Percentiles rank a stretch among this genome's conserved stretches.
Conservation (phyloP, 768 basidiomycete species). For the Leccinum imitatum region DNA sequence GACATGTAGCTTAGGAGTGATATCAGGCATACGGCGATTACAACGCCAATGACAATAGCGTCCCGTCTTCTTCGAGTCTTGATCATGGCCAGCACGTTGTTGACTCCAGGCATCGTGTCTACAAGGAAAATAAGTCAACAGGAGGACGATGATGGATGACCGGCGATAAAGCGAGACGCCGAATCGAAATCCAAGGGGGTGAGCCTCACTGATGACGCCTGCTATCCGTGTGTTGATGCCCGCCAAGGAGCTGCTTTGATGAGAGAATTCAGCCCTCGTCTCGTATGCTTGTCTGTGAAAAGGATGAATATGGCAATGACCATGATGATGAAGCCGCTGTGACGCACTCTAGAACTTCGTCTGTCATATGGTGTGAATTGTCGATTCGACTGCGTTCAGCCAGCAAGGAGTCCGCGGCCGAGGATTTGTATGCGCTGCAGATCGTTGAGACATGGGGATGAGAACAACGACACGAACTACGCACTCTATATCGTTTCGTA, state of each 20-base stretch:
- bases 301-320: background rate
- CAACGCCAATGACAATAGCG: constrained; percentile 80
- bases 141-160: background rate
- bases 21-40: constrained; percentile 86
- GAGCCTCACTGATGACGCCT: constrained; percentile 69
- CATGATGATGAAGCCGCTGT: background rate
- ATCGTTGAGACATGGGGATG: background rate
- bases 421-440: constrained; percentile 84
- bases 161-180: too few relatives aligned
- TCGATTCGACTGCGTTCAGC: constrained; percentile 89
- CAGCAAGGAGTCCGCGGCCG: constrained; percentile 81
- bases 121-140: constrained; percentile 5
- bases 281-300: constrained; percentile 88
- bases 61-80: constrained; percentile 87
- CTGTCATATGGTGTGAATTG: constrained; percentile 92
- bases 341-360: constrained; percentile 82
- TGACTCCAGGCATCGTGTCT: constrained; percentile 95
- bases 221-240: constrained; percentile 84
- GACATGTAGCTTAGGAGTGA: constrained; percentile 51
- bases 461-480: constrained; percentile 23
- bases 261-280: constrained; percentile 87
- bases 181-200: too few relatives aligned
- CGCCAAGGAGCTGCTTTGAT: constrained; percentile 72
- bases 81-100: constrained; percentile 89
- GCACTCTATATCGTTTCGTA: constrained; percentile 95